Base-by-base conservation (phyloP, 805 yeast species). In the Pichia heedii region DNA sequence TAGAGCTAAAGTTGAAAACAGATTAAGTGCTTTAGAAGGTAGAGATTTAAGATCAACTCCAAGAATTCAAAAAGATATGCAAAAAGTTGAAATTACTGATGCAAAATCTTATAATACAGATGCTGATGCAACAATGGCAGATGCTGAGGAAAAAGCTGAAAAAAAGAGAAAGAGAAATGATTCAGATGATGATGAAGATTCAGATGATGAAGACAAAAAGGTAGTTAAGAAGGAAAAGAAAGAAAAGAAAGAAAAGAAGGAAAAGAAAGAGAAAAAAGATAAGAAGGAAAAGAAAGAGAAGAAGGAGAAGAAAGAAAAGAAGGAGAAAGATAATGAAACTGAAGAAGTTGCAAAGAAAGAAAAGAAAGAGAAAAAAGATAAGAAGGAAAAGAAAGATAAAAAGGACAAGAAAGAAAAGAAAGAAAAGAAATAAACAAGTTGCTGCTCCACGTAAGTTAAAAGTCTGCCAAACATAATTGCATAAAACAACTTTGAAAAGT, bases 21-120 rank as follows among this genome's bases (percentile, higher is more conserved):
- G 98, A 72, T 78, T 93, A 57, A 85, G 96, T 63, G 85, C 89
- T 48, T 74, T 93, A 54, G 98, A 93, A 70, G 98, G 98, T 54
- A 86, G 96, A 68, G 97, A 93, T 65, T 69, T 89, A 62, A 82
- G 96, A 72, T 82, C 96, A 35, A 81, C 95, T 38, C 78, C 94
- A 44, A 80, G 81, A 70, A 79, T 86, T 53, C 79, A 77, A 48
- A 84, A 82, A 65, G 85, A 84, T 57, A 83, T 81, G 62, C 81
- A 83, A 64, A 90, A 89, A 77, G 81, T 88, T 53, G 95, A 84
- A 50, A 75, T 90, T 54, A 68, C 86, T 43, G 90, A 86, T 62
- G 80, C 90, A 41, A 74, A 82, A 65, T 84, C 90, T 45, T 93
- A 93, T 70, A 93, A 90, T 60, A 94, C 86, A 34, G 97, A 89